Percentiles rank a stretch among this genome's conserved stretches.
phyloP scores from a whole-genome alignment of 164 flowering plant genomes.

The Hamamelis virginiana region DNA sequence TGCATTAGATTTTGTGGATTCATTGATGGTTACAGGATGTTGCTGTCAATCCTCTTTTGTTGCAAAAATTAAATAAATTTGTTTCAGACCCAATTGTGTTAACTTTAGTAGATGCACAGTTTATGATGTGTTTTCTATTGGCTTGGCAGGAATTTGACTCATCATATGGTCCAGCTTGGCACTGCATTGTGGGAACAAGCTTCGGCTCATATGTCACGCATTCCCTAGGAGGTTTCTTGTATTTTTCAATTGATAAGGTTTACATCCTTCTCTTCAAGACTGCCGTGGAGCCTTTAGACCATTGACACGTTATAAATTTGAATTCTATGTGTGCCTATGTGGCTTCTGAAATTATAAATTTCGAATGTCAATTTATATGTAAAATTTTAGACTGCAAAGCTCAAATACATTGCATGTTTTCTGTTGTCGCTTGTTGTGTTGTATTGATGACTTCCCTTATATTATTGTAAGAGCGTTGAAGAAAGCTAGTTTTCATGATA shows the following conservation, averaged over 20 bases:
- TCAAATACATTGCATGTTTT: background rate
- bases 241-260: constrained; percentile 88
- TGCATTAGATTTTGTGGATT: no score
- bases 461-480: background rate
- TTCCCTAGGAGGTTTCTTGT: constrained; percentile 84
- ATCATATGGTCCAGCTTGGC: constrained; percentile 93
- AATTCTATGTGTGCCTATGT: background rate
- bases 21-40: no score
- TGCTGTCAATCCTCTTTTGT: no score
- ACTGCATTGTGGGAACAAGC: constrained; percentile 94
- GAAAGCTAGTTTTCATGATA: constrained; percentile 7
- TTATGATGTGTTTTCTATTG: constrained; percentile 6
- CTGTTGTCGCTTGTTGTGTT: constrained; percentile 2
- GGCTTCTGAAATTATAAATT: background rate
- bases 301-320: constrained; percentile 16
- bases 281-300: constrained; percentile 67
- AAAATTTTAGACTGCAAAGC: background rate
- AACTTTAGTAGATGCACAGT: background rate
- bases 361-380: background rate
- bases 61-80: background rate
- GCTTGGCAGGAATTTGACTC: constrained; percentile 78
- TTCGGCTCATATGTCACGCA: constrained; percentile 95
- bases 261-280: constrained; percentile 94
- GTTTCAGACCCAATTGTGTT: background rate
- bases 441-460: background rate